Evolutionary conservation across 805 yeast species (phyloP), one percentile per base, ranked within the genome.

Genomic region (Pichia nakasei): DNA sequence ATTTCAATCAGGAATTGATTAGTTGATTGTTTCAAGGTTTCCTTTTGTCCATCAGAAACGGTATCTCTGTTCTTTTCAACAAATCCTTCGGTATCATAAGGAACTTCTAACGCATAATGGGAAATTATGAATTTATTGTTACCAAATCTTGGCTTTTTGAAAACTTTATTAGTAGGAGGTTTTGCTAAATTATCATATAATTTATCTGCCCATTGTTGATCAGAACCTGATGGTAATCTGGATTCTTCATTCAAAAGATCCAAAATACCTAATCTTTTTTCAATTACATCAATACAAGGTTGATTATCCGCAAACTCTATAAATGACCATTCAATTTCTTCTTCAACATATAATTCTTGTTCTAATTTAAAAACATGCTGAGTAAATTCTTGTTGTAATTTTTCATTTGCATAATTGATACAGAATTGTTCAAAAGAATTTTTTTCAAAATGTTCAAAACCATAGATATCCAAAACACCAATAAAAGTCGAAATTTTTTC

Each of bases 341-440:
- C 97, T 47, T 76, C 78, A 43, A 88, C 75, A 60, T 91, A 91
- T 60, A 93, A 97, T 58, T 89, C 96, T 69, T 93, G 97, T 61
- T 91, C 98, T 49, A 93, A 74, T 61, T 91, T 91, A 76, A 91
- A 91, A 43, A 91, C 97, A 58, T 91, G 97, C 68, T 88, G 97
- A 57, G 89, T 91, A 66, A 91, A 91, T 63, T 91, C 97, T 65
- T 91, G 97, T 66, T 91, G 97, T 55, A 91, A 73, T 66, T 91
- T 91, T 68, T 91, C 98, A 65, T 89, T 89, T 37, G 97, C 96
- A 63, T 89, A 89, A 63, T 89, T 89, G 66, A 89, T 89, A 69
- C 98, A 91, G 65, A 91, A 91, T 65, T 91, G 98, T 66, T 91
- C 98, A 58, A 91, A 91, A 9, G 96, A 88, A 66, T 91, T 91